A percentile compares a stretch with the other conserved stretches of the same genome.
phyloP scores from a whole-genome alignment of 805 yeast species.

The Lipomyces spencermartinsiae region DNA sequence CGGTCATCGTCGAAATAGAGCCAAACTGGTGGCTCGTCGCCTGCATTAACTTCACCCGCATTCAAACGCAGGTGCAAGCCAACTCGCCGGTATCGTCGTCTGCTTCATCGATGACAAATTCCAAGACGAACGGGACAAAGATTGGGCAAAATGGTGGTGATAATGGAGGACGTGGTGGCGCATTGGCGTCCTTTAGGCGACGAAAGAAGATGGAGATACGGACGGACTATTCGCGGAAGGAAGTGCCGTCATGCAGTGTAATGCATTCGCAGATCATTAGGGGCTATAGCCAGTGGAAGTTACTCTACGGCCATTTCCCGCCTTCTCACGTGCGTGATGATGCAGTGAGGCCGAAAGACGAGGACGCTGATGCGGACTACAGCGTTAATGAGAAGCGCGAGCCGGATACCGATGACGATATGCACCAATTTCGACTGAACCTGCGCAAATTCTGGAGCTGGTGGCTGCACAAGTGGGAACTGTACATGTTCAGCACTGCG shows the following conservation, averaged over 20 bases:
- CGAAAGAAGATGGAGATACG: slow-evolving; percentile 28
- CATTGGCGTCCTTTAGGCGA: slow-evolving; percentile 32
- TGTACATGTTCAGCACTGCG: slow-evolving; percentile 25
- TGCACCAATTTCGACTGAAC: slow-evolving; percentile 23
- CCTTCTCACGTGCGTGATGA: slow-evolving; percentile 22
- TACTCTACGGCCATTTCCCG: slow-evolving; percentile 32
- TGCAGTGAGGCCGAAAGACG: background rate
- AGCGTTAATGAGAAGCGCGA: background rate
- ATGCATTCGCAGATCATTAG: slow-evolving; percentile 34
- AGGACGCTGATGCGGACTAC: slow-evolving; percentile 4
- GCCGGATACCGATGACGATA: slow-evolving; percentile 2
- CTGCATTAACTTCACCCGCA: slow-evolving; percentile 33
- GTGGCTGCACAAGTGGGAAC: slow-evolving; percentile 40
- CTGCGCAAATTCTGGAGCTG: slow-evolving; percentile 36
- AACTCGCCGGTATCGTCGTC: slow-evolving; percentile 8
- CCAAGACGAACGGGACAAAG: background rate
- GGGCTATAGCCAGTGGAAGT: slow-evolving; percentile 35
- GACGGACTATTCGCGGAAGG: slow-evolving; percentile 35
- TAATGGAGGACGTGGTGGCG: slow-evolving; percentile 9
- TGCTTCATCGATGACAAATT: background rate
- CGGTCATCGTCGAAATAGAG: slow-evolving; percentile 35
- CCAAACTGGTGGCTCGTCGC: slow-evolving; percentile 38
- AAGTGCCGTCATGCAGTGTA: slow-evolving; percentile 34
- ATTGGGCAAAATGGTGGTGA: background rate
- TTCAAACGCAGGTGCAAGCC: slow-evolving; percentile 26